Percentiles rank a stretch among this genome's conserved stretches.
Conservation (phyloP, 352 stramenopile genomes). For the Halophytophthora batemanensis region DNA sequence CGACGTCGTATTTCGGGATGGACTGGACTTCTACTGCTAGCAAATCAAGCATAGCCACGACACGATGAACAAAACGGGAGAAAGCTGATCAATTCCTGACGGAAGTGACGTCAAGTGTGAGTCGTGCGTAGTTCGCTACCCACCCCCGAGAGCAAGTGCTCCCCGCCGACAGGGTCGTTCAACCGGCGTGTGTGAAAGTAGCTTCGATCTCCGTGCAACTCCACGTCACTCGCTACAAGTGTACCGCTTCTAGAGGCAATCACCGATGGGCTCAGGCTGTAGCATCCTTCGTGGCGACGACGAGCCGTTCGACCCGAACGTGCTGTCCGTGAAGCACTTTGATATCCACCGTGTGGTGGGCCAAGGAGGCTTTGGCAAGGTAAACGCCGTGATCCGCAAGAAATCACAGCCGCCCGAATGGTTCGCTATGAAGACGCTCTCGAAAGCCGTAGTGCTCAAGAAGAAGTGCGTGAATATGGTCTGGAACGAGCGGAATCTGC, state of each 20-base stretch:
- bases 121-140: no score
- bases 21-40: no score
- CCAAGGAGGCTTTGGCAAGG: conserved; percentile 70
- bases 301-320: conserved; percentile 28
- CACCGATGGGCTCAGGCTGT: conserved; percentile 42
- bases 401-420: conserved; percentile 43
- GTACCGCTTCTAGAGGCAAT: neutral
- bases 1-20: no score
- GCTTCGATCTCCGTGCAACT: no score
- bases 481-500: conserved; percentile 72
- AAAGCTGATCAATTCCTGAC: no score
- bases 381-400: conserved; percentile 70
- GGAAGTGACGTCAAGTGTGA: no score
- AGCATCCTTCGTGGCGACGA: conserved; percentile 17
- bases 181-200: no score
- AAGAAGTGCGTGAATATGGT: conserved; percentile 70
- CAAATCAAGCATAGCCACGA: no score
- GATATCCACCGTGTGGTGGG: conserved; percentile 68
- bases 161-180: no score
- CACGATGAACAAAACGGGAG: no score
- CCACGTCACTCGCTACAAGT: no score
- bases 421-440: conserved; percentile 75
- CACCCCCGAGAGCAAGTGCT: no score
- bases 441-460: conserved; percentile 52
- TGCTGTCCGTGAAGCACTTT: conserved; percentile 56